Conservation (phyloP, 257 asterid species). For the Leptodermis oblonga region DNA sequence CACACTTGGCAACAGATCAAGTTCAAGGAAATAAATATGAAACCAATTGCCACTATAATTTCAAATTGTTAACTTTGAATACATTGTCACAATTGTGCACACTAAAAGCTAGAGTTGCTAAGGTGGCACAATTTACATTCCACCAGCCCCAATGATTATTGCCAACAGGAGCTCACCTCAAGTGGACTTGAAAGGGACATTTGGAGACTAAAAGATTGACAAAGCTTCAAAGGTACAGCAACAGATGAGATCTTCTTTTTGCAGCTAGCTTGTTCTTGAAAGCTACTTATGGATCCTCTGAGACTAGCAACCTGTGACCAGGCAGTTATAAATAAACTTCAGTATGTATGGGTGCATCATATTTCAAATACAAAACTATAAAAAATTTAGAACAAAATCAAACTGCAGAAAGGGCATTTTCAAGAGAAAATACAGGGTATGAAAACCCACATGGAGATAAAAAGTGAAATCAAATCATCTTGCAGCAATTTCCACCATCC, state of each 20-base stretch:
- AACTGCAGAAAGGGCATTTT: neutral
- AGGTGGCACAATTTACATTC: neutral
- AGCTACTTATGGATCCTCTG: conserved; percentile 91
- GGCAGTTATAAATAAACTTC: conserved; percentile 18
- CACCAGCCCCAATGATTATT: no score
- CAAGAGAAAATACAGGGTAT: neutral
- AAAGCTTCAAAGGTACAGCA: conserved; percentile 66
- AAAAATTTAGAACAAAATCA: neutral
- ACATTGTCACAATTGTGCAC: neutral
- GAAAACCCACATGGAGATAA: neutral
- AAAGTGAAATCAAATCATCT: neutral
- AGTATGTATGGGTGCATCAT: neutral
- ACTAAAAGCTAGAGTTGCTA: conserved; percentile 1
- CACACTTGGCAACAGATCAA: neutral
- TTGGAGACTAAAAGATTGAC: conserved; percentile 69
- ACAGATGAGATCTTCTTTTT: conserved; percentile 64
- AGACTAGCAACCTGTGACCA: conserved; percentile 78
- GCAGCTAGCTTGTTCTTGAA: conserved; percentile 97
- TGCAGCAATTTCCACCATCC: neutral
- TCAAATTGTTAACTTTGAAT: neutral
- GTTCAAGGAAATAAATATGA: neutral
- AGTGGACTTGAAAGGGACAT: conserved; percentile 81
- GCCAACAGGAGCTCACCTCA: conserved; percentile 44
- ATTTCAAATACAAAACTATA: neutral
- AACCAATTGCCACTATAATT: neutral